Evolutionary conservation across 768 basidiomycete genomes (phyloP), one percentile per base, ranked within the genome.

Genomic region (Glaciozyma martinii): DNA sequence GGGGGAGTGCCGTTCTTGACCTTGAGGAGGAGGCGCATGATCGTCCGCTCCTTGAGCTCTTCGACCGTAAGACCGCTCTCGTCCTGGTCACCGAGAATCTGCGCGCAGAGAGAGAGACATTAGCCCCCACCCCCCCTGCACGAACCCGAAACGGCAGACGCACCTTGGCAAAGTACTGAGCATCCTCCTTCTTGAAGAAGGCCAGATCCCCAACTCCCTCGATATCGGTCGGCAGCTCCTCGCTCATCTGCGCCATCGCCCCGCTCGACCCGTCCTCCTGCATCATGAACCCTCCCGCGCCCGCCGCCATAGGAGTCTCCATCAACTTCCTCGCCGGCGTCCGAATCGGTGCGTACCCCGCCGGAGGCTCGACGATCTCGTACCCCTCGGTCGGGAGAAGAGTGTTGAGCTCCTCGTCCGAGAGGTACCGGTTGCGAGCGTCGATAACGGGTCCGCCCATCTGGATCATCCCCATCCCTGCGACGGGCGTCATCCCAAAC

Each of bases 1-100:
- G 95, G 94, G 32, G 95, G 95, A 4, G 94, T 98, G 56, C 95
- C 95, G 75, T 98, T 99, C 81, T 99, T 98, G 79, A 99, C 98
- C 79, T 98, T 98, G 72, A 99, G 82, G 60, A 99, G 80, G 29
- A 99, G 79, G 30, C 95, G 87, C 93, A 98, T 97, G 73, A 98
- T 98, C 78, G 98, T 99, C 75, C 94, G 86, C 79, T 98, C 95
- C 79, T 99, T 99, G 85, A 98, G 88, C 80, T 99, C 95, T 57
- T 98, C 95, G 12, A 98, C 88, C 1, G 88, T 85, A 55, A 97
- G 80, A 75, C 88, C 85, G 3, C 86, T 88, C 78, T 98, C 95
- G 72, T 97, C 91, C 44, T 70, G 71, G n/a, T 69, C 64, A 60
- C 71, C 66, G 59, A 76, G 66, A 49, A 74, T 73, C 72, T 69